Evolutionary conservation across 2,329 filamentous ascomycete species (phyloP), one percentile per base, ranked within the genome.

Genomic region (Berkeleyomyces rouxiae): DNA sequence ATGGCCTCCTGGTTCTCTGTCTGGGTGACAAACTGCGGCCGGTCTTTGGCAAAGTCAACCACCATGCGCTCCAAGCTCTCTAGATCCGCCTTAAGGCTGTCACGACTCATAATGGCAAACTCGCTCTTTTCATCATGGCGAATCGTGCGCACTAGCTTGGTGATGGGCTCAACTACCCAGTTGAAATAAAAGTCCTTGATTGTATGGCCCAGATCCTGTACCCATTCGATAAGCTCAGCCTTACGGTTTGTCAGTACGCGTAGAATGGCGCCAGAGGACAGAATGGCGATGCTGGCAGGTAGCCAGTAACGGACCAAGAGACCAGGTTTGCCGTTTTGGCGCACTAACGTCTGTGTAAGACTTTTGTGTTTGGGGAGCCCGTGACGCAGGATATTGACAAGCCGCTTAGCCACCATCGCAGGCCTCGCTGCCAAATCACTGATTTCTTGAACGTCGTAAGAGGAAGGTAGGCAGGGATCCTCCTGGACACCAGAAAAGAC

Each of bases 21-120:
- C 11, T 40, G 39, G 39, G 33, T 59, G 36, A 78, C 75, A 37
- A 83, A 79, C 61, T 82, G 79, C 1, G 89, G 87, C 69, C 90
- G 90, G 68, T 96, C 90, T 7, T 85, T 76, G 3, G 91, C 88
- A 75, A 99, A 99, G 68, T 97, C 93, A 44, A 99, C 86, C 3
- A 99, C 95, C 93, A 99, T 99, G 58, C 93, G 86, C 72, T 99
- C 92, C 40, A 99, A 77, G 70, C 90, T 96, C 61, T 90, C 89
- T 40, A 90, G 84, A 71, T 99, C 93, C 1, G 91, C 90, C 71
- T 87, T 85, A 31, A 99, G 80, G 67, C 90, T 96, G 67, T 92
- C 87, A 64, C 90, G 88, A 74, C 90, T 96, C 87, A 99, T 93
- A 67, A 99, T 88, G 53, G 92, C 93, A 67, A 99, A 92, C 71